Conservation (phyloP, 345 rosid genomes). For the Murraya koenigii region DNA sequence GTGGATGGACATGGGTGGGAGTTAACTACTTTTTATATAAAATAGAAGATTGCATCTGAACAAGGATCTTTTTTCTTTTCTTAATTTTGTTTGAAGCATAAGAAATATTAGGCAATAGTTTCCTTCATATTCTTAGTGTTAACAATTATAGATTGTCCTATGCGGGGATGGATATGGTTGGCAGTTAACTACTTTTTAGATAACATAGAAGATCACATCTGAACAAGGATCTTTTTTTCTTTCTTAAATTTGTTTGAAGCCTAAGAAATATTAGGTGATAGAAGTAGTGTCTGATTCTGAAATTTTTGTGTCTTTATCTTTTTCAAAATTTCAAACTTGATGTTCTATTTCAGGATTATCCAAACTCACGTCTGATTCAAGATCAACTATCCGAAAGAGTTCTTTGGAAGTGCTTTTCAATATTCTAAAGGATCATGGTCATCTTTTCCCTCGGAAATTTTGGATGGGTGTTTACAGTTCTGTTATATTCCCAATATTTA, state of each 20-base stretch:
- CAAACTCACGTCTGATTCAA: conserved; percentile 76
- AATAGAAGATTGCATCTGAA: background rate
- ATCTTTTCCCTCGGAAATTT: conserved; percentile 74
- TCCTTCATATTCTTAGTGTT: background rate
- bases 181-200: background rate
- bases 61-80: too few species aligned
- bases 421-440: conserved; percentile 95
- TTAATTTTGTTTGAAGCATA: background rate
- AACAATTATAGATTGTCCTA: background rate
- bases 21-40: background rate
- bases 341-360: conserved; percentile 72
- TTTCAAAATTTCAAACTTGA: conserved; percentile 1
- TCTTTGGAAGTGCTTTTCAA: conserved; percentile 90
- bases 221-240: background rate
- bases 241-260: background rate
- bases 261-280: background rate
- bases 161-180: background rate
- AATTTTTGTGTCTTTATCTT: conserved; percentile 4
- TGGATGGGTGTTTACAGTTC: conserved; percentile 64
- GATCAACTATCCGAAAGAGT: conserved; percentile 81
- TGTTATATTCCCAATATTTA: conserved; percentile 66
- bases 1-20: background rate
- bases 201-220: background rate
- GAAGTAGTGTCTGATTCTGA: background rate
- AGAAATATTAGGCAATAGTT: background rate